These are phyloP conservation scores for Cladosporium sp. DNA, from an alignment of 2,329 filamentous ascomycete genomes.

Conservation along the genomic window DNA sequence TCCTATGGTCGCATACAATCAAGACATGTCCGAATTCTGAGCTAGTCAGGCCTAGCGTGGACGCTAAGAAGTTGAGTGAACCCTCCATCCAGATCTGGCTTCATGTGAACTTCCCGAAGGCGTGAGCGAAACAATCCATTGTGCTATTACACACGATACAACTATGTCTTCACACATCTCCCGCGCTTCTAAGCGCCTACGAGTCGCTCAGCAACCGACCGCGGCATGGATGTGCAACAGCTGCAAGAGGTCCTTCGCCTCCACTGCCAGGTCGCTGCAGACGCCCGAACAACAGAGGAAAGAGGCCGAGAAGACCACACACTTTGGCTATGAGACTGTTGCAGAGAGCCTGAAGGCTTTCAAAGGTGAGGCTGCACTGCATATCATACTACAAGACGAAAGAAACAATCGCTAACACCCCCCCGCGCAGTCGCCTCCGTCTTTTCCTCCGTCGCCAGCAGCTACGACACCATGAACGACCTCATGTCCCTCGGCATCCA, in stretches of 20 bases:
- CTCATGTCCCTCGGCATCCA: constrained; percentile 98
- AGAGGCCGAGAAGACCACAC: constrained; percentile 65
- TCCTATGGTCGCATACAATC: neutral
- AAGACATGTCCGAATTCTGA: neutral
- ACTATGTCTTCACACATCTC: constrained; percentile 22
- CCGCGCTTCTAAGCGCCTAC: constrained; percentile 36
- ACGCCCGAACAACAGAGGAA: constrained; percentile 39
- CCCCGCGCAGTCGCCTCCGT: constrained; percentile 69
- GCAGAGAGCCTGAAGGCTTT: constrained; percentile 76
- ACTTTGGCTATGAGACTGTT: constrained; percentile 88
- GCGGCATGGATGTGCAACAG: constrained; percentile 19
- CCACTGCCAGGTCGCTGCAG: constrained; percentile 24
- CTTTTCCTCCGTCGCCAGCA: constrained; percentile 91
- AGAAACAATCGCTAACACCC: constrained; percentile 4
- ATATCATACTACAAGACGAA: no score
- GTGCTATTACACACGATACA: neutral
- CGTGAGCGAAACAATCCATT: neutral
- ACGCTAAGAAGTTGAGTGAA: constrained; percentile 16
- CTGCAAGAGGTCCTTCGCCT: constrained; percentile 18
- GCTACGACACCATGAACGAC: constrained; percentile 98
- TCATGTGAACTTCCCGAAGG: constrained; percentile 12
- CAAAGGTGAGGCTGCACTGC: constrained; percentile 50
- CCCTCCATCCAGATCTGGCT: constrained; percentile 8
- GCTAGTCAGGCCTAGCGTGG: neutral
- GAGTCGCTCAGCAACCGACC: constrained; percentile 22